phyloP scores from a whole-genome alignment of 1,284 basidiomycete genomes.

The Irpex rosettiformis region DNA sequence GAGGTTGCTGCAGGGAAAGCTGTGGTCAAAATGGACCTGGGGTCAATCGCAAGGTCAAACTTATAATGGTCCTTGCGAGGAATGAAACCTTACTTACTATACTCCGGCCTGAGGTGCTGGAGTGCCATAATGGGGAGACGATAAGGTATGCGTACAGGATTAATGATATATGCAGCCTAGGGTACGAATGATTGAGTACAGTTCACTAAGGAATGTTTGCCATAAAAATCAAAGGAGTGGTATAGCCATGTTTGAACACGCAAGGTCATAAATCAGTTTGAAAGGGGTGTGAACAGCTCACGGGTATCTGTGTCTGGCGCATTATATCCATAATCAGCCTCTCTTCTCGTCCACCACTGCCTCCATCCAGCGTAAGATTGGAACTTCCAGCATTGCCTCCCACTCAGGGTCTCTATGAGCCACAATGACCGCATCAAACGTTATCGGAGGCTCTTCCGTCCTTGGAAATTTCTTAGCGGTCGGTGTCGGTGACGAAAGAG shows the following conservation, averaged over 20 bases:
- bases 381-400: conserved; percentile 71
- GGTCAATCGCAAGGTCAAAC: background rate
- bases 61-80: background rate
- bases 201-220: background rate
- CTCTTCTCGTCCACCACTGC: conserved; percentile 60
- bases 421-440: conserved; percentile 72
- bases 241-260: background rate
- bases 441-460: conserved; percentile 33
- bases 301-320: background rate
- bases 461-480: conserved; percentile 28
- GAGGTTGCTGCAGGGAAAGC: too few species aligned
- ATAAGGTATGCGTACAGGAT: background rate
- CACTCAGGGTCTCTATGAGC: conserved; percentile 75
- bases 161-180: background rate
- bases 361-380: conserved; percentile 63
- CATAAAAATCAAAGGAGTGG: background rate
- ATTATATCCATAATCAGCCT: conserved; percentile 2
- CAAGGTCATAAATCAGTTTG: background rate
- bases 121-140: background rate
- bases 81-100: background rate
- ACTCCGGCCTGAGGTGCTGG: background rate
- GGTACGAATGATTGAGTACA: background rate
- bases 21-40: background rate
- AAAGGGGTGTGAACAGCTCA: background rate
- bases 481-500: conserved; percentile 28